These are phyloP conservation scores for Discostella pseudostelligera DNA, from an alignment of 108 stramenopile genomes.

Conservation along the genomic window DNA sequence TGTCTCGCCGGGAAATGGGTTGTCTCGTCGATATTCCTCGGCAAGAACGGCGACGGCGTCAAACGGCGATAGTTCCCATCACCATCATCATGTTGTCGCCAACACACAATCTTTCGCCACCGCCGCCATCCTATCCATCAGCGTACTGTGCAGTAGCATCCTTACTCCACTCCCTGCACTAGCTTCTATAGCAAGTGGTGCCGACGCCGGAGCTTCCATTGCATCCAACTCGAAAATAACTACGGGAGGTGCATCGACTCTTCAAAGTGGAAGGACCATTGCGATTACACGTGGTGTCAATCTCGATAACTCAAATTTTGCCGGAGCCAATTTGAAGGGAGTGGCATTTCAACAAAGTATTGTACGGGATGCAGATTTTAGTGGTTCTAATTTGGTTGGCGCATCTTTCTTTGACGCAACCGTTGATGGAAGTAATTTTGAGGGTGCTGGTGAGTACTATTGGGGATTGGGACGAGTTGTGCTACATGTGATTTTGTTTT, in stretches of 20 bases:
- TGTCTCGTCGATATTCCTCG: not conserved
- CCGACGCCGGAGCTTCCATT: slow-evolving; percentile 55
- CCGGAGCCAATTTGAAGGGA: slow-evolving; percentile 81
- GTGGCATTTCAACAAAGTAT: slow-evolving; percentile 96
- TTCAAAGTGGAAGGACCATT: slow-evolving; percentile 85
- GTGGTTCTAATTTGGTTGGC: slow-evolving; percentile 69
- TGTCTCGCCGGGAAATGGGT: not conserved
- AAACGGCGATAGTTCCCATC: not conserved
- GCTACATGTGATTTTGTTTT: not conserved
- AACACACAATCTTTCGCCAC: not conserved
- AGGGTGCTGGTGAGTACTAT: slow-evolving; percentile 63
- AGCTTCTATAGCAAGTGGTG: slow-evolving; percentile 9
- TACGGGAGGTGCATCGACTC: slow-evolving; percentile 83
- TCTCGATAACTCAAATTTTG: slow-evolving; percentile 80
- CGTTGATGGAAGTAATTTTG: slow-evolving; percentile 86
- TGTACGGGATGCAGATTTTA: slow-evolving; percentile 88
- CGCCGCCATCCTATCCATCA: slow-evolving; percentile 23
- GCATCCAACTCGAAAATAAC: slow-evolving; percentile 81
- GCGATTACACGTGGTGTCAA: slow-evolving; percentile 94
- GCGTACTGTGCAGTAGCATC: slow-evolving; percentile 10
- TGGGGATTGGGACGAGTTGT: not conserved
- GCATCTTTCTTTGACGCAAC: slow-evolving; percentile 95
- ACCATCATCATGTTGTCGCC: not conserved
- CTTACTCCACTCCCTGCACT: not conserved
- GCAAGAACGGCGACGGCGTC: not conserved